These are phyloP conservation scores for Phtheirospermum japonicum DNA, from an alignment of 257 asterid genomes.

Conservation along the genomic window DNA sequence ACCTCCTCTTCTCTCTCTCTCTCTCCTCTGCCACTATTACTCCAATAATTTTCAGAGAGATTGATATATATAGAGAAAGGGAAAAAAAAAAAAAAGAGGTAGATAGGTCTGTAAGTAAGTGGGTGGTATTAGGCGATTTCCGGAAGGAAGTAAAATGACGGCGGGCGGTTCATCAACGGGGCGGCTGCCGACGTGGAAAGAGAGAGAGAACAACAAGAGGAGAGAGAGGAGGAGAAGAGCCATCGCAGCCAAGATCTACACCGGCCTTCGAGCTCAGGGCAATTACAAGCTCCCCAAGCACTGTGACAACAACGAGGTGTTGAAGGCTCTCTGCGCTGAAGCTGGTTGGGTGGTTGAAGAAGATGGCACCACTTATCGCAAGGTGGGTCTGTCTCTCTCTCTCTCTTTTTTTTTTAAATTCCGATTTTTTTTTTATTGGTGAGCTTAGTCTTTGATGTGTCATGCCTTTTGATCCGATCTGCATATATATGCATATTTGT, in stretches of 20 bases:
- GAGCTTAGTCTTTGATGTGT: neutral
- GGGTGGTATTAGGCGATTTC: neutral
- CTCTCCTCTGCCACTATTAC: slow-evolving; percentile 5
- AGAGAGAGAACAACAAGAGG: slow-evolving; percentile 68
- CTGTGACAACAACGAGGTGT: slow-evolving; percentile 65
- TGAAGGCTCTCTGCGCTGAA: slow-evolving; percentile 61
- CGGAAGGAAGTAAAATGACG: slow-evolving; percentile 28
- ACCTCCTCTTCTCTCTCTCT: slow-evolving; percentile 2
- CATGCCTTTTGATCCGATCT: slow-evolving; percentile 14
- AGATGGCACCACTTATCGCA: slow-evolving; percentile 73
- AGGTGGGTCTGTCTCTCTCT: too few species aligned
- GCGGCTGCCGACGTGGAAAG: slow-evolving; percentile 60
- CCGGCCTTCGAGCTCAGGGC: slow-evolving; percentile 65
- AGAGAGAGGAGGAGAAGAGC: slow-evolving; percentile 70
- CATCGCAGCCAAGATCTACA: slow-evolving; percentile 60
- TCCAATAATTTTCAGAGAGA: slow-evolving; percentile 3
- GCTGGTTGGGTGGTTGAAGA: slow-evolving; percentile 75
- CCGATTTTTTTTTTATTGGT: too few species aligned
- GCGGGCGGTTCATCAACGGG: slow-evolving; percentile 34
- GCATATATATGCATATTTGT: slow-evolving; percentile 12
- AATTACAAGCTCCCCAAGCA: slow-evolving; percentile 62
- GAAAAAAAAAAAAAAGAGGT: neutral
- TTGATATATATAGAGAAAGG: neutral
- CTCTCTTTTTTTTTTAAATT: too few species aligned
- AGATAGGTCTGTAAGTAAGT: neutral